Percentiles rank a stretch among this genome's conserved stretches.
Evolutionary conservation across 768 basidiomycete species (phyloP).

Genomic region (Suillus subaureus): DNA sequence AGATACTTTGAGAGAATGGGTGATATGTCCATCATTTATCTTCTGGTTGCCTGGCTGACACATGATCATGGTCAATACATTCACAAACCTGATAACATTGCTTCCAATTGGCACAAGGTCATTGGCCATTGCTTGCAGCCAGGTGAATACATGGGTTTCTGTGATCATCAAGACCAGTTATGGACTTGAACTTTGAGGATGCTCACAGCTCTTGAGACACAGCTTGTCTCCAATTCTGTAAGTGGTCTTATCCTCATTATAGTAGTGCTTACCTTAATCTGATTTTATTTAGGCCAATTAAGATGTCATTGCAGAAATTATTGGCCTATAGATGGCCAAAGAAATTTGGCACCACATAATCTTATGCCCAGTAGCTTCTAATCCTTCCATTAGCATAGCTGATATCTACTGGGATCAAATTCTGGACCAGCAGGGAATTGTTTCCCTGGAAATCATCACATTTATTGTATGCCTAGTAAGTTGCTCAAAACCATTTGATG

Average conservation of each 20-base stretch:
- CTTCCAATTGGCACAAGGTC: too few species aligned
- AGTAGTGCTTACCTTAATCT: not conserved
- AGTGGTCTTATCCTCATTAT: not conserved
- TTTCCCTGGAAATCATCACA: not conserved
- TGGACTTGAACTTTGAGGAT: too few species aligned
- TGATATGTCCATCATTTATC: too few species aligned
- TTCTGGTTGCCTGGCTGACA: too few species aligned
- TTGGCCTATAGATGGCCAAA: not conserved
- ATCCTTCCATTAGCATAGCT: not conserved
- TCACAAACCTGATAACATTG: too few species aligned
- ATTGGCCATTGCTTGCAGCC: too few species aligned
- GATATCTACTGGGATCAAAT: not conserved
- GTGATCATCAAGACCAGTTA: too few species aligned
- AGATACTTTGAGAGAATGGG: too few species aligned
- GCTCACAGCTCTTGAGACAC: too few species aligned
- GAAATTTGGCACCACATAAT: not conserved
- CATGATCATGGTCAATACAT: too few species aligned
- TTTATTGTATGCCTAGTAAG: not conserved
- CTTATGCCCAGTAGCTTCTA: not conserved
- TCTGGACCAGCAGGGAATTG: not conserved
- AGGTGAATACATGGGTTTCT: too few species aligned
- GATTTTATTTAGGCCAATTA: not conserved
- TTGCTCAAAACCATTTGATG: not conserved
- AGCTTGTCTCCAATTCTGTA: too few species aligned
- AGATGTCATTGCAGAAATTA: not conserved